phyloP scores from a whole-genome alignment of 495 filamentous ascomycete genomes.

The Apiosordaria backusii region DNA sequence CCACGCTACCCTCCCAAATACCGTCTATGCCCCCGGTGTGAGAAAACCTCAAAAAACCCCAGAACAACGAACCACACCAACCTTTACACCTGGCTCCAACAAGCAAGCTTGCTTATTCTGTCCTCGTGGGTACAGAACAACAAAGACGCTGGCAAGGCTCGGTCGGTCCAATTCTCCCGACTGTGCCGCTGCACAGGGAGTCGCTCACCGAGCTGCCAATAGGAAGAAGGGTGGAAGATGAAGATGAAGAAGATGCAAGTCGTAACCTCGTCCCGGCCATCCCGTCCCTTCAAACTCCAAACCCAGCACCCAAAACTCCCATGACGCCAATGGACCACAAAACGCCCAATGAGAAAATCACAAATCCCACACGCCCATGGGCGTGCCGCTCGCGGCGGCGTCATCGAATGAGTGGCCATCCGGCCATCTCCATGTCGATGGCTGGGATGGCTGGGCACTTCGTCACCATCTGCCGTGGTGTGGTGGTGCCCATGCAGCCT shows the following conservation, averaged over 20 bases:
- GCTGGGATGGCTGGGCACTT: not conserved
- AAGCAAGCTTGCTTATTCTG: not conserved
- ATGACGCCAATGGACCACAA: not conserved
- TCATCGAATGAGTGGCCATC: not conserved
- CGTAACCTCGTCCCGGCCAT: slow-evolving; percentile 7
- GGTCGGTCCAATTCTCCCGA: not conserved
- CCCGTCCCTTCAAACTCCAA: slow-evolving; percentile 2
- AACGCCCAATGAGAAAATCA: not conserved
- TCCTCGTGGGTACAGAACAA: not conserved
- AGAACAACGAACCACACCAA: not conserved
- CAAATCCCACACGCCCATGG: not conserved
- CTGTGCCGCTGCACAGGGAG: not conserved
- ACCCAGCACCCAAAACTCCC: slow-evolving; percentile 4
- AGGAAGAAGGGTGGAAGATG: not conserved
- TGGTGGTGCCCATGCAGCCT: not conserved
- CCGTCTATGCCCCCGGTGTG: not conserved
- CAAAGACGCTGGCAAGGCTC: not conserved
- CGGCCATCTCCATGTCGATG: not conserved
- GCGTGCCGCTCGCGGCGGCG: not conserved
- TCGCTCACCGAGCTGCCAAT: slow-evolving; percentile 6
- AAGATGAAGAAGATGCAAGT: not conserved
- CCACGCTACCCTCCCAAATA: not conserved
- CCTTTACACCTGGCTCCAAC: not conserved
- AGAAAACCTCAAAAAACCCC: slow-evolving; percentile 1
- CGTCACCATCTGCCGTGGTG: not conserved